Base-by-base conservation (phyloP, 2,329 filamentous ascomycete genomes). In the Cladosporium sp. region DNA sequence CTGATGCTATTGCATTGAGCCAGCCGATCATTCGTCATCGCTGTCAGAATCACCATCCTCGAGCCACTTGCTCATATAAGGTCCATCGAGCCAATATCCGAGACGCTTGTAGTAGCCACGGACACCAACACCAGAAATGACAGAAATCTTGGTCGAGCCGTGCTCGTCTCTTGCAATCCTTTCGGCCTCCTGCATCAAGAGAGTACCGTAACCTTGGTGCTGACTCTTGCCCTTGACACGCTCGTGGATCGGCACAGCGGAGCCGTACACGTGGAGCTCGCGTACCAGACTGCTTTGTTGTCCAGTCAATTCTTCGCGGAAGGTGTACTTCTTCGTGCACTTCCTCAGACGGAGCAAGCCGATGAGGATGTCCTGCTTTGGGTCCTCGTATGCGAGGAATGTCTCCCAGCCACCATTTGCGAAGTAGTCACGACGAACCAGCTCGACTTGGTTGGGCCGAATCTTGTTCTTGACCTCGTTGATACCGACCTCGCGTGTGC, bases 391-490 rank as follows among this genome's bases (percentile, higher is more conserved):
- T 1, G 94, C 92, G 4, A 99, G 79, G 76, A 99, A 99, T 0
- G 94, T 99, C 75, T 99, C 94, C 94, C 94, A 99, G 22, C 94
- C 95, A 37, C 89, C 92, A 71, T 99, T 99, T 64, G 94, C 94
- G 0, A 85, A 83, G 74, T 99, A 99, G 76, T 99, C 94, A 63
- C 94, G 83, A 24, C 94, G 87, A 28, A 99, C 88, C 19, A 99
- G 85, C 78, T 99, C 94, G 58, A 99, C 90, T 72, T 99, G 93
- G 64, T 92, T 95, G 0, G 94, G 94, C 1, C 93, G 83, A 65
- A 99, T 97, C 79, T 97, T 97, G 80, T 99, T 87, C 79, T 99
- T 99, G 63, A 99, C 93, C 76, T 99, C 94, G 73, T 99, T 99
- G 75, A 99, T 92, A 59, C 94, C 94, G 22, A 99, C 94, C 76